Evolutionary conservation across 768 basidiomycete genomes (phyloP), one percentile per base, ranked within the genome.

Genomic region (Coprinopsis strossmayeri): DNA sequence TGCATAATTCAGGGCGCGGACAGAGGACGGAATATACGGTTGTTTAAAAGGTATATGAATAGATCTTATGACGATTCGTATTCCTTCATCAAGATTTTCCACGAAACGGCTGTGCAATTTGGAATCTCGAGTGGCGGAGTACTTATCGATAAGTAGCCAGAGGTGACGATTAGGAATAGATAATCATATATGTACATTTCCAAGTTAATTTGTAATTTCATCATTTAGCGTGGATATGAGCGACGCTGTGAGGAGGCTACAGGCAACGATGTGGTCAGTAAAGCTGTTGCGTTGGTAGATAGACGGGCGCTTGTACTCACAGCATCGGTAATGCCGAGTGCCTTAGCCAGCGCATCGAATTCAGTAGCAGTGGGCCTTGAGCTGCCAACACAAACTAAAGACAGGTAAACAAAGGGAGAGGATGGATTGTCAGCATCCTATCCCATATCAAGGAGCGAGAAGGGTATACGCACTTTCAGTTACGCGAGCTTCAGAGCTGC

Each of bases 321-420:
- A 25, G 5, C 52, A 42, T n/a, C 61, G 13, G 61, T 55, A 55
- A 82, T 69, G 15, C 58, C 64, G 18, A 84, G 65, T 2, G 58
- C 71, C 0, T 10, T 7, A 0, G 78, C 74, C 49, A 85, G 66
- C 21, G 60, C 59, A 28, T 66, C 59, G 62, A 81, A 83, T 55
- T 84, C 83, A 0, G 55, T 50, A 5, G 63, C 52, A 7, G 74
- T 76, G 12, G 82, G 72, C 49, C 56, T 72, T 3, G 12, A 30
- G 0, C 17, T 54, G 5, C 73, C 79, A 10, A 68, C 67, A 61
- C 76, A 70, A 54, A 84, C 83, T 84, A 47, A 11, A 23, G 11
- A 24, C 41, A 21, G n/a, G n/a, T n/a, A n/a, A n/a, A n/a, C n/a
- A n/a, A n/a, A n/a, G n/a, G n/a, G n/a, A n/a, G n/a, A 9, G 15